Conservation (phyloP, 768 basidiomycete genomes). For the Termitomyces sp. region DNA sequence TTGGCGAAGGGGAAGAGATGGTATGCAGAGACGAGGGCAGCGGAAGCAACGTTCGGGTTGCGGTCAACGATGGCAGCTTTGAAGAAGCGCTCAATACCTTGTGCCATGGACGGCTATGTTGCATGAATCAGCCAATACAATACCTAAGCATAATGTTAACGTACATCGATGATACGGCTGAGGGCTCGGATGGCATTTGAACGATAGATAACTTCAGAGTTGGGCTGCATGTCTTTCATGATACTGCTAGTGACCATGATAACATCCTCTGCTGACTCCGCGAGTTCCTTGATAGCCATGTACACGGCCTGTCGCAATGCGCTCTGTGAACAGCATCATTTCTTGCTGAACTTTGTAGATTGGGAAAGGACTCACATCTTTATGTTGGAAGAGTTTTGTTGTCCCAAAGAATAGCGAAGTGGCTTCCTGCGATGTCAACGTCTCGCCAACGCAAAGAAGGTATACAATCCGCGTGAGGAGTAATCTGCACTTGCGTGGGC, state of each 20-base stretch:
- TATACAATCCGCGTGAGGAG: constrained; percentile 96
- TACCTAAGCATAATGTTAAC: constrained; percentile 28
- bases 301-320: constrained; percentile 98
- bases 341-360: background rate
- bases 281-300: constrained; percentile 96
- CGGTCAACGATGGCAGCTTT: constrained; percentile 98
- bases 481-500: constrained; percentile 93
- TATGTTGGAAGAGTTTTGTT: constrained; percentile 98
- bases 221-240: constrained; percentile 99
- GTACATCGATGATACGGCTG: constrained; percentile 94
- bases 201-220: constrained; percentile 96
- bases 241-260: constrained; percentile 99
- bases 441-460: constrained; percentile 94
- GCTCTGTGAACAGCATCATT: constrained; percentile 46
- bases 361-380: constrained; percentile 71
- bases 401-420: constrained; percentile 98
- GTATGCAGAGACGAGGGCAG: constrained; percentile 95
- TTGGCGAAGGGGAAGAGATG: constrained; percentile 92
- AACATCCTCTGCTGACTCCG: constrained; percentile 94
- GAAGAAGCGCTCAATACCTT: constrained; percentile 98
- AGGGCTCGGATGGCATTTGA: constrained; percentile 97
- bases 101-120: constrained; percentile 92
- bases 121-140: constrained; percentile 5
- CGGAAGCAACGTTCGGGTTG: constrained; percentile 92
- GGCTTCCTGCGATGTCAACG: constrained; percentile 91